Evolutionary conservation across 768 basidiomycete genomes (phyloP), one percentile per base, ranked within the genome.

Genomic region (Amyloporia xantha): DNA sequence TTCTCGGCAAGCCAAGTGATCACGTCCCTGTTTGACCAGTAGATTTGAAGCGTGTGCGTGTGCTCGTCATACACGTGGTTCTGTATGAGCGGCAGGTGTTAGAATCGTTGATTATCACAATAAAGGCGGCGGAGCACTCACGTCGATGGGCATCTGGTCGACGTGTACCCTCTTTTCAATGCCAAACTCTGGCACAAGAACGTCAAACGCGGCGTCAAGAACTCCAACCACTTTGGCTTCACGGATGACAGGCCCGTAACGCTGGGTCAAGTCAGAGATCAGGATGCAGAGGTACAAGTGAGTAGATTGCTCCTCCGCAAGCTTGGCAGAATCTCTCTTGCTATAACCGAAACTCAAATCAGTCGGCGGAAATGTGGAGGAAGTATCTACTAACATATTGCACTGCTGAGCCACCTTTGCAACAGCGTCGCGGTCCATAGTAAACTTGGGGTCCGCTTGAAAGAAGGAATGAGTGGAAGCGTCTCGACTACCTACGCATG

Each of bases 141-240:
- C 91, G 56, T 96, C 91, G 50, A 96, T 91, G 21, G 96, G 95
- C 91, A 99, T 96, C 69, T 98, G 93, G 63, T 98, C 96, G 36
- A 94, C 91, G 60, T 98, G 96, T 2, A 98, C 94, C 30, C 96
- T 81, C 74, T 99, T 99, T 72, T 99, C 96, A 57, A 99, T 97
- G 26, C 95, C 91, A 62, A 98, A 98, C 66, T 98, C 96, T 36
- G 91, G 88, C 11, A 98, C 82, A 26, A 95, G 71, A 24, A 99
- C 95, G 61, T 99, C 96, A 59, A 97, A 98, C 1, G 96, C 96
- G 44, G 91, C 88, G 61, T 99, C 96, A n/a, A 97, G 77, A 26
- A 99, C 95, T 51, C 87, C 86, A 39, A 94, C 86, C 51, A 99
- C 95, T 58, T 82, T 86, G n/a, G 92, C 96, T 64, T 90, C 86